Evolutionary conservation across 2,329 filamentous ascomycete genomes (phyloP), one percentile per base, ranked within the genome.

Genomic region (Penicillium sclerotigenum): DNA sequence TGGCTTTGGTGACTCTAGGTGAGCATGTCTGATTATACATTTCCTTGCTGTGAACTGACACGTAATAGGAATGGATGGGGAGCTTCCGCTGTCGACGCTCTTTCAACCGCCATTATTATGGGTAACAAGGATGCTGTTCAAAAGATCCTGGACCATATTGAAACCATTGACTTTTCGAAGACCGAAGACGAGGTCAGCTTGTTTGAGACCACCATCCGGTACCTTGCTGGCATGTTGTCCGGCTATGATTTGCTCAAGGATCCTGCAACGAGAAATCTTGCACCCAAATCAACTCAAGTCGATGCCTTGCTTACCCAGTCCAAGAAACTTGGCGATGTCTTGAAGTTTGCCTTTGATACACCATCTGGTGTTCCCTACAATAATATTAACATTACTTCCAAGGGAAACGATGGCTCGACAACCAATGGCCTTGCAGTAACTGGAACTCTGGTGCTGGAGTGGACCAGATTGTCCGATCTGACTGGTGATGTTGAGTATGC

Each of bases 131-230:
- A 86, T 16, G 84, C 89, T 24, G 85, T 94, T 14, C 77, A 86
- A 40, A 78, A 85, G 51, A 91, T 95, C 60, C 73, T 96, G 20
- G 78, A 87, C 6, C 87, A 86, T 68, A 82, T 96, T 43, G 81
- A 84, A 0, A 82, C 75, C 0, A 87, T 95, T 66, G 79, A 95
- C 72, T 96, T 90, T 68, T 81, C 81, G 40, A 76, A 79, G 11
- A 89, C 87, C 1, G 66, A 78, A 2, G 73, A 79, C 1, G 73
- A 79, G 10, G 85, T 96, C 47, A 93, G 88, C 36, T 74, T 96
- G 8, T 96, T 96, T 66, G 91, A 96, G 74, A 95, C 90, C 0
- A 96, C 90, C 0, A 96, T 96, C 67, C 86, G 91, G 28, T 96
- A 96, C 66, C 76, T 96, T 1, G 91, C 84, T 10, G 91, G 91